Conservation (phyloP, 2,329 filamentous ascomycete species). For the Aspergillus ochraceus region DNA sequence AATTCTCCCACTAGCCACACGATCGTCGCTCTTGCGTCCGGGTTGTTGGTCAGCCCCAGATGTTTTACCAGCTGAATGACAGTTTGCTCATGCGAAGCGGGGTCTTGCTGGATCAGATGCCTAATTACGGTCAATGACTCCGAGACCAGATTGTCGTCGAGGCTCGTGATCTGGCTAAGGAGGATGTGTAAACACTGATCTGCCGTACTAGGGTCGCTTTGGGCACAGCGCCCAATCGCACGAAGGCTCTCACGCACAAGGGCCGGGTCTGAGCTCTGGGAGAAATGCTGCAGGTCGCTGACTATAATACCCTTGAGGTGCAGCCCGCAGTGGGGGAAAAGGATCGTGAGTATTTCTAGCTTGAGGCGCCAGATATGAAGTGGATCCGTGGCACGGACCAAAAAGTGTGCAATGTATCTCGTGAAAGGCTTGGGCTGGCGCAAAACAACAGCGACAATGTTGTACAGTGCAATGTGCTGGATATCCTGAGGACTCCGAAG, state of each 20-base stretch:
- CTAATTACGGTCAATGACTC: constrained; percentile 94
- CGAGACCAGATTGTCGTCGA: constrained; percentile 83
- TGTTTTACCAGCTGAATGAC: constrained; percentile 89
- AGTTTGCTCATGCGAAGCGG: constrained; percentile 75
- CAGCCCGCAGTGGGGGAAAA: constrained; percentile 78
- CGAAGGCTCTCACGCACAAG: constrained; percentile 86
- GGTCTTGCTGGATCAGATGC: constrained; percentile 91
- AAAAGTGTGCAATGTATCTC: constrained; percentile 83
- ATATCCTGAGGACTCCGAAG: constrained; percentile 83
- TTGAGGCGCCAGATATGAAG: constrained; percentile 87
- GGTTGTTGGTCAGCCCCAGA: constrained; percentile 81
- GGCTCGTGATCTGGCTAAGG: constrained; percentile 80
- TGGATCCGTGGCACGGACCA: constrained; percentile 77
- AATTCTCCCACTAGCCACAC: constrained; percentile 98
- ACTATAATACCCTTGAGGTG: constrained; percentile 83
- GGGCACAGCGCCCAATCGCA: constrained; percentile 90
- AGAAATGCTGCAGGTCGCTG: constrained; percentile 92
- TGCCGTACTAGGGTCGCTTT: constrained; percentile 69
- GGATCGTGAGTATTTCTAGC: constrained; percentile 82
- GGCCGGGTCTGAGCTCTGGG: constrained; percentile 68
- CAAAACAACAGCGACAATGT: constrained; percentile 91
- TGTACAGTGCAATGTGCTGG: constrained; percentile 85
- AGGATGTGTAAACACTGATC: constrained; percentile 79
- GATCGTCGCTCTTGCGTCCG: constrained; percentile 87
- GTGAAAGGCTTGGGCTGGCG: constrained; percentile 76